Evolutionary conservation across 495 filamentous ascomycete genomes (phyloP).

Genomic region (Aspergillus heteromorphus): DNA sequence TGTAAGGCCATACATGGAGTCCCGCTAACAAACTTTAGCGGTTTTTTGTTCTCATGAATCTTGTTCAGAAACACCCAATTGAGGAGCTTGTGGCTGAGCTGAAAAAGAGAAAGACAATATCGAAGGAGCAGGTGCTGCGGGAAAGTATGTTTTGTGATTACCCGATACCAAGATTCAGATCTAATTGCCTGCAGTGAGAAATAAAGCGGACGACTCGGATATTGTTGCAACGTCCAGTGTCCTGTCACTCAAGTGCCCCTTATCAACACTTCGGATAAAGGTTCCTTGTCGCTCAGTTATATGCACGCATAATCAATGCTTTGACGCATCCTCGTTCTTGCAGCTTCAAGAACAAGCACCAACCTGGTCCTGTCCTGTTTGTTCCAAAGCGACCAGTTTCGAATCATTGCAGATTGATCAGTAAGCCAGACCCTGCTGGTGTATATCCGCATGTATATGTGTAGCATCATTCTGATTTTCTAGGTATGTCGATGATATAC

Average conservation of each 20-base stretch:
- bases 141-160: constrained; percentile 57
- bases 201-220: constrained; percentile 78
- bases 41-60: constrained; percentile 66
- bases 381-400: constrained; percentile 76
- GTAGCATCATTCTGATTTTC: constrained; percentile 2
- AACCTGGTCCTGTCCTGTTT: constrained; percentile 91
- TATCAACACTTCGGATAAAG: constrained; percentile 77
- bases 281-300: constrained; percentile 71
- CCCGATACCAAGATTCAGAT: neutral
- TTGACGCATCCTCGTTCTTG: constrained; percentile 89
- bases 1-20: neutral
- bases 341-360: constrained; percentile 93
- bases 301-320: constrained; percentile 90
- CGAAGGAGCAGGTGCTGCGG: constrained; percentile 70
- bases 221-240: constrained; percentile 80
- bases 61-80: constrained; percentile 68
- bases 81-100: constrained; percentile 66
- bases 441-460: neutral
- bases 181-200: constrained; percentile 55
- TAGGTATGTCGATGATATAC: constrained; percentile 86
- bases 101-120: constrained; percentile 61
- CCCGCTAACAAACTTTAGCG: constrained; percentile 46
- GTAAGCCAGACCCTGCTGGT: constrained; percentile 44
- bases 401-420: constrained; percentile 81
- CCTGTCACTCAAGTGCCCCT: constrained; percentile 86